Base-by-base conservation (phyloP, 371 early-diverging fungal genomes). In the Fennellomyces sp. region DNA sequence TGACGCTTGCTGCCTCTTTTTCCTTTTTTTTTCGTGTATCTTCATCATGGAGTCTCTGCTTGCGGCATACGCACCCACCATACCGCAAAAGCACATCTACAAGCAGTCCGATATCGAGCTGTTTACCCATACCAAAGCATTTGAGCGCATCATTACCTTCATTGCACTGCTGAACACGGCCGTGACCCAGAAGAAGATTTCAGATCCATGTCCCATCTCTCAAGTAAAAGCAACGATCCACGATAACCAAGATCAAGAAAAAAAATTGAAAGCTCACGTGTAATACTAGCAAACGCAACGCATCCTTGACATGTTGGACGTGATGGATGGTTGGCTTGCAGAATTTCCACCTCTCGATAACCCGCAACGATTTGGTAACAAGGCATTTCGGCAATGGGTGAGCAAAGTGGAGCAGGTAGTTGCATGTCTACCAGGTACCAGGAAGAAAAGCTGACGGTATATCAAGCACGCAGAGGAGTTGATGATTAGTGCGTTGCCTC, bases 301-400 rank as follows among this genome's bases (percentile, higher is more conserved):
- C 25, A 67, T 93, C 26, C 36, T 92, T 29, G 68, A 64, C 10
- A 55, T 92, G 55, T 70, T 97, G 23, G 84, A 90, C 13, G 72
- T 60, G 5, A 50, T 94, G n/a, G 85, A 88, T 48, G 39, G 41
- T 25, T 94, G 92, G 93, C 83, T 94, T 28, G 84, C 73, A 27
- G 81, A 88, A 27, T 84, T 90, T 26, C 94, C 94, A 21, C 94
- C 93, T 19, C 72, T 86, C 28, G 72, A 76, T 17, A 81, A 87
- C 27, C 88, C 89, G 3, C 88, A 89, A 66, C 83, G 92, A 4
- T 88, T 91, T 68, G 92, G 92, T 8, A 94, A 92, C 71, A 87
- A 85, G 39, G 89, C 92, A 0, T 94, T 91, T 69, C 78, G 88
- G 3, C 75, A 67, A n/a, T 91, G 88, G 84, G 50, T 78, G 17